These are phyloP conservation scores for Ophiostoma piceae DNA, from an alignment of 2,329 filamentous ascomycete species.

Conservation along the genomic window DNA sequence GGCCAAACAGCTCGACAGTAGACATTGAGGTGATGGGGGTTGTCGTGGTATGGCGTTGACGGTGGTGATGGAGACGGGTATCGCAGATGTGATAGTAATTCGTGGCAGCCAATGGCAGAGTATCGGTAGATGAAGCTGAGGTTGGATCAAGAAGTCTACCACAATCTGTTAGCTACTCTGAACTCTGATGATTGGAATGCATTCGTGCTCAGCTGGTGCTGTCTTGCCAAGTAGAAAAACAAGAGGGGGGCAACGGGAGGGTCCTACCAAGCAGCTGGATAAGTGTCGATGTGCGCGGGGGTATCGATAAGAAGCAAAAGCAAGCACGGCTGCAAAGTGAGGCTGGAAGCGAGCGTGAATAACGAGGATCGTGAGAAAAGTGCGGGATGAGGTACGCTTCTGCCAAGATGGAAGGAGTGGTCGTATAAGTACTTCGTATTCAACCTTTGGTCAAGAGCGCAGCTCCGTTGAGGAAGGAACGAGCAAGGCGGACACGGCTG, in stretches of 20 bases:
- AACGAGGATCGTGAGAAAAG: neutral
- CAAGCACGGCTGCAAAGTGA: neutral
- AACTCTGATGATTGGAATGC: neutral
- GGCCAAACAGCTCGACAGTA: slow-evolving; percentile 66
- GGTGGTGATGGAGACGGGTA: neutral
- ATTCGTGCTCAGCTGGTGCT: neutral
- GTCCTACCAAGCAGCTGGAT: slow-evolving; percentile 4
- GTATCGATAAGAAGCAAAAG: neutral
- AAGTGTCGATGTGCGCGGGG: neutral
- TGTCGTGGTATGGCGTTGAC: neutral
- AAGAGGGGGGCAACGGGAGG: slow-evolving; percentile 1
- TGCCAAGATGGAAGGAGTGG: neutral
- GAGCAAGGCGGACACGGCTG: slow-evolving; percentile 7
- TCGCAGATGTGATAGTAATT: neutral
- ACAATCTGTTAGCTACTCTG: neutral
- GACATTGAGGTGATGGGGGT: slow-evolving; percentile 31
- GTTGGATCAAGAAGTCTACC: neutral
- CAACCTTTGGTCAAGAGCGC: neutral
- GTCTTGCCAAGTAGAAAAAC: slow-evolving; percentile 13
- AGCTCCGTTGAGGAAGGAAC: slow-evolving; percentile 9
- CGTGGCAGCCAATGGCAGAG: neutral
- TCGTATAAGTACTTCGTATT: neutral
- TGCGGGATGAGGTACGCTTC: neutral
- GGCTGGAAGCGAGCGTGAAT: neutral
- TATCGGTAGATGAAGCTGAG: neutral